Evolutionary conservation across 257 asterid genomes (phyloP), one percentile per base, ranked within the genome.

Genomic region (Phtheirospermum japonicum): DNA sequence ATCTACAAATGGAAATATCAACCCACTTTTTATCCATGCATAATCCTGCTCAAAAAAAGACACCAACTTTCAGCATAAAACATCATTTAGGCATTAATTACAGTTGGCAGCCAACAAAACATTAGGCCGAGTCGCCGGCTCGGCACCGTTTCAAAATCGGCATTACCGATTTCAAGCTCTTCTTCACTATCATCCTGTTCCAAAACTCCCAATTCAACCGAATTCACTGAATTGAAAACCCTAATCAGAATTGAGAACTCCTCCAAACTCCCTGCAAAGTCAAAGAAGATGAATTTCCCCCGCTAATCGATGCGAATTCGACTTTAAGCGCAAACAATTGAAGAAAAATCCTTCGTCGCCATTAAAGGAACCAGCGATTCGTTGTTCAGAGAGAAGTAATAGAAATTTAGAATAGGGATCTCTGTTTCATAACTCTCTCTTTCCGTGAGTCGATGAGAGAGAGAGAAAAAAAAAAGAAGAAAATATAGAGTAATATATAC

Each of bases 161-260:
- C 97, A 93, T 87, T 89, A 85, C 99, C 67, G 91, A 76, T 87
- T 93, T 89, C 83, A 87, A 78, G 79, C 80, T 87, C 78, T 75
- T 85, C 89, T 89, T 87, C 12, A 93, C 89, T 57, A 93, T 93
- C 97, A 92, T 90, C 81, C 71, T 72, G 68, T 52, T 18, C 56
- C 4, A 9, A 14, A 7, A 4, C 71, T 50, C 61, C 61, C 73
- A 64, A 51, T 58, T 79, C 13, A 54, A 67, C 66, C 70, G 9
- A 71, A 71, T 74, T 67, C 14, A 64, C 69, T 53, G 57, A 61
- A 48, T 64, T 54, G 63, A 71, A 79, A 84, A 70, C 87, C 89
- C 83, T 74, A 83, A 75, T 72, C 55, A 39, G 69, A 57, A 61
- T 61, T 11, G 20, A 68, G 10, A 14, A 46, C 37, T 55, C 59